Base-by-base conservation (phyloP, 768 basidiomycete genomes). In the Rickenella mellea region DNA sequence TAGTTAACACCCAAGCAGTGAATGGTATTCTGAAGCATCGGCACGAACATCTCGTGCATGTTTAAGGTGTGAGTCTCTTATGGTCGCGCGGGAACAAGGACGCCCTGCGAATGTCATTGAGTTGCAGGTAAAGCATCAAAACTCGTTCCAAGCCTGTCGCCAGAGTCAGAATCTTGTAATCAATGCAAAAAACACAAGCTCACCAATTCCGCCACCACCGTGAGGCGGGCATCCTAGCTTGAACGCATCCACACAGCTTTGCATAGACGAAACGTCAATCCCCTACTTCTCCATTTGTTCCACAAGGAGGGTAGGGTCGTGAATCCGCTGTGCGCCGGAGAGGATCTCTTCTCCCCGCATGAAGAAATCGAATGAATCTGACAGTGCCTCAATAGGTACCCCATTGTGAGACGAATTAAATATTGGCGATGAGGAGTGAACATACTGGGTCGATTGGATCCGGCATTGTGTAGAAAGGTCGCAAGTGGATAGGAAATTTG, bases 401-500 rank as follows among this genome's bases (percentile, higher is more conserved):
- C 12, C 28, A 6, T 17, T 21, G 9, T 26, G 30, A 32, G 4
- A 20, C n/a, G 17, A 21, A 29, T 20, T 17, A 37, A 22, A 19
- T 10, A 28, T 27, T 33, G 19, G 3, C 39, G 15, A 29, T 41
- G 39, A 37, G n/a, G n/a, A n/a, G 17, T 1, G 19, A 22, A 24
- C 11, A 24, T n/a, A 37, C 57, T 4, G 64, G 58, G 55, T 73
- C 60, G 36, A 53, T 46, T 0, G 67, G 56, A 51, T 73, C 71
- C 31, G 70, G 69, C 73, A 75, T 74, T 44, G 73, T 73, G 59
- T 75, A 75, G 60, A 75, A 75, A 4, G 73, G 71, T 48, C 73
- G 60, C 46, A 70, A 63, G 35, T 63, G 59, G 14, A 64, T 45
- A 5, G 73, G 73, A 68, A 75, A 75, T 51, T 74, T 73, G 60